Evolutionary conservation across 2,329 filamentous ascomycete genomes (phyloP).

Genomic region (Thielaviopsis populi): DNA sequence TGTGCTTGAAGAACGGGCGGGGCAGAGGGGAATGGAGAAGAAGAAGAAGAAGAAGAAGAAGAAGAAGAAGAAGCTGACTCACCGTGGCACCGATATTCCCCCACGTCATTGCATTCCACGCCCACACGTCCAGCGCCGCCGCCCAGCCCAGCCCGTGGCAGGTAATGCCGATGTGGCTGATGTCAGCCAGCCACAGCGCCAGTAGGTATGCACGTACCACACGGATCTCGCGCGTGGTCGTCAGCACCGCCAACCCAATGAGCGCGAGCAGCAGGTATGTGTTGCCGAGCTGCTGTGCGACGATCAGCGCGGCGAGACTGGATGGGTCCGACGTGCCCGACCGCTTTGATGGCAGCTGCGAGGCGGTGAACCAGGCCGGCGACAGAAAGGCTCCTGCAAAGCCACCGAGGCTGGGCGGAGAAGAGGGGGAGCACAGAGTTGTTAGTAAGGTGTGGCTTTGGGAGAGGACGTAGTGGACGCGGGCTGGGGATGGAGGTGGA

Average conservation of each 20-base stretch:
- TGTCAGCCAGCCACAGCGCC: slow-evolving; percentile 49
- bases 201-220: slow-evolving; percentile 54
- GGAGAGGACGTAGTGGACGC: background rate
- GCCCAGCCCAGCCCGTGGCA: slow-evolving; percentile 42
- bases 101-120: slow-evolving; percentile 58
- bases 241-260: slow-evolving; percentile 36
- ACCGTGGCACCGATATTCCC: slow-evolving; percentile 56
- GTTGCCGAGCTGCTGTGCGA: slow-evolving; percentile 55
- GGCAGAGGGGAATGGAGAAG: background rate
- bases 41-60: background rate
- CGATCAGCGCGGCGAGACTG: slow-evolving; percentile 29
- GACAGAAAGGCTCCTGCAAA: slow-evolving; percentile 40
- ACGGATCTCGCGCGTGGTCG: slow-evolving; percentile 33
- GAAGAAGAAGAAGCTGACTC: slow-evolving; percentile 22
- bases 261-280: slow-evolving; percentile 51
- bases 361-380: slow-evolving; percentile 46
- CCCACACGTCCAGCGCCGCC: slow-evolving; percentile 34
- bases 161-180: slow-evolving; percentile 51
- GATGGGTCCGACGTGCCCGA: slow-evolving; percentile 29
- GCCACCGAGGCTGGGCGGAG: slow-evolving; percentile 38
- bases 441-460: too few relatives aligned
- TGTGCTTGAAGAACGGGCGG: too few relatives aligned
- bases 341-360: slow-evolving; percentile 43
- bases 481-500: too few relatives aligned
- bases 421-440: background rate